A percentile compares a stretch with the other conserved stretches of the same genome.
Conservation (phyloP, 1,284 basidiomycete species). For the Ganoderma multipileum region DNA sequence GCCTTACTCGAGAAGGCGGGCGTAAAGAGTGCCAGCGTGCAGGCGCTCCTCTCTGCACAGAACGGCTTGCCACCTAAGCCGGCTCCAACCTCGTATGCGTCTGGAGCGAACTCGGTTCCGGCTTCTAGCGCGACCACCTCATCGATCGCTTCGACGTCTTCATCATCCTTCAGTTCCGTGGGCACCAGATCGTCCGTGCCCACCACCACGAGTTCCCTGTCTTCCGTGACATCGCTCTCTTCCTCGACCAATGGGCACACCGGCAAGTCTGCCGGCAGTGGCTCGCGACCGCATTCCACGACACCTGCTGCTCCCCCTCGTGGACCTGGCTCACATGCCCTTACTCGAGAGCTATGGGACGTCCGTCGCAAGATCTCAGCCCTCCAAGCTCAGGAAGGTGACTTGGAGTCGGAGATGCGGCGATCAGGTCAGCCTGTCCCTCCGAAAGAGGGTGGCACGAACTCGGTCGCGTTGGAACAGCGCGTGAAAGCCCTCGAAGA, state of each 20-base stretch:
- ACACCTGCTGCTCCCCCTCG: slow-evolving; percentile 11
- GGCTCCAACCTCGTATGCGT: background rate
- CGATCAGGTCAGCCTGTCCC: slow-evolving; percentile 26
- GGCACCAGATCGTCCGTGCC: background rate
- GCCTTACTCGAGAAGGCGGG: slow-evolving; percentile 30
- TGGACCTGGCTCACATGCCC: slow-evolving; percentile 15
- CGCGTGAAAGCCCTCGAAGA: slow-evolving; percentile 22
- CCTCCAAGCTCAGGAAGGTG: slow-evolving; percentile 40
- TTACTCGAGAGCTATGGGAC: slow-evolving; percentile 43
- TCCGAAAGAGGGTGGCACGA: slow-evolving; percentile 20
- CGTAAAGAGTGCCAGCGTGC: slow-evolving; percentile 25
- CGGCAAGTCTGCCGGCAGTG: background rate
- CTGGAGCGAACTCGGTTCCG: slow-evolving; percentile 1
- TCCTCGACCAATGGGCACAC: background rate
- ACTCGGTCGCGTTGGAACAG: slow-evolving; percentile 16
- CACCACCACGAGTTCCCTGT: background rate
- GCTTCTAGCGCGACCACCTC: background rate
- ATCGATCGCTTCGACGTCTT: background rate
- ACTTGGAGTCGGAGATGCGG: slow-evolving; percentile 41
- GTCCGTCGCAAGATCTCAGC: slow-evolving; percentile 45
- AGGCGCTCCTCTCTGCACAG: slow-evolving; percentile 24
- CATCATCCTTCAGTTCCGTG: background rate
- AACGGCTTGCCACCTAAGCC: slow-evolving; percentile 5
- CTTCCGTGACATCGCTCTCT: background rate
- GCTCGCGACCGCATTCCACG: slow-evolving; percentile 5